Evolutionary conservation across 768 basidiomycete genomes (phyloP).

Genomic region (Boletus rubescentipes): DNA sequence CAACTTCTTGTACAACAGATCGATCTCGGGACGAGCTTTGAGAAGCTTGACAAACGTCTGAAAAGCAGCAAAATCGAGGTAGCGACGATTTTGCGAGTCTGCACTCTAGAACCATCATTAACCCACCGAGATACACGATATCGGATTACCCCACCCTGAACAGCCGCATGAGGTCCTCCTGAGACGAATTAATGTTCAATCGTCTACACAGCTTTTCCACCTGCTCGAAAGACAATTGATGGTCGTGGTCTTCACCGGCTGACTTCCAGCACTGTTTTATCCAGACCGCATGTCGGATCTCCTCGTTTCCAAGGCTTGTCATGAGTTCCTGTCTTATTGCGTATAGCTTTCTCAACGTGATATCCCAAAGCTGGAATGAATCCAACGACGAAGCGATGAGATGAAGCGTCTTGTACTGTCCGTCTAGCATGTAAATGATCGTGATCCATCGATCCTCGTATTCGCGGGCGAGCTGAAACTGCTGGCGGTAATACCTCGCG

Average conservation of each 20-base stretch:
- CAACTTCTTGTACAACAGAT: slow-evolving; percentile 55
- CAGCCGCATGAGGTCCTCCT: slow-evolving; percentile 50
- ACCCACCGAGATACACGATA: neutral
- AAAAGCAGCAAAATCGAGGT: slow-evolving; percentile 78
- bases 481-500: slow-evolving; percentile 67
- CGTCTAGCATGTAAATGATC: slow-evolving; percentile 76
- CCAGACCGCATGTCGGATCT: slow-evolving; percentile 70
- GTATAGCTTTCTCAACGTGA: slow-evolving; percentile 61
- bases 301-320: slow-evolving; percentile 61
- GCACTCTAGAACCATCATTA: slow-evolving; percentile 48
- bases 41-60: slow-evolving; percentile 79
- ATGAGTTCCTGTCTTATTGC: slow-evolving; percentile 68
- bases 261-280: slow-evolving; percentile 82
- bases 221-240: slow-evolving; percentile 66
- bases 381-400: slow-evolving; percentile 69
- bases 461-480: slow-evolving; percentile 61
- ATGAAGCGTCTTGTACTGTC: slow-evolving; percentile 82
- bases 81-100: slow-evolving; percentile 52
- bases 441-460: slow-evolving; percentile 80
- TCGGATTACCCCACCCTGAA: slow-evolving; percentile 48
- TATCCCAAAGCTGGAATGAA: slow-evolving; percentile 62
- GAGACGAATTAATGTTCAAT: slow-evolving; percentile 61
- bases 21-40: slow-evolving; percentile 83
- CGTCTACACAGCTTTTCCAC: slow-evolving; percentile 69
- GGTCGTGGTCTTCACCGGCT: slow-evolving; percentile 60